Evolutionary conservation across 495 filamentous ascomycete genomes (phyloP), one percentile per base, ranked within the genome.

Genomic region (Hyaloscypha bicolor): DNA sequence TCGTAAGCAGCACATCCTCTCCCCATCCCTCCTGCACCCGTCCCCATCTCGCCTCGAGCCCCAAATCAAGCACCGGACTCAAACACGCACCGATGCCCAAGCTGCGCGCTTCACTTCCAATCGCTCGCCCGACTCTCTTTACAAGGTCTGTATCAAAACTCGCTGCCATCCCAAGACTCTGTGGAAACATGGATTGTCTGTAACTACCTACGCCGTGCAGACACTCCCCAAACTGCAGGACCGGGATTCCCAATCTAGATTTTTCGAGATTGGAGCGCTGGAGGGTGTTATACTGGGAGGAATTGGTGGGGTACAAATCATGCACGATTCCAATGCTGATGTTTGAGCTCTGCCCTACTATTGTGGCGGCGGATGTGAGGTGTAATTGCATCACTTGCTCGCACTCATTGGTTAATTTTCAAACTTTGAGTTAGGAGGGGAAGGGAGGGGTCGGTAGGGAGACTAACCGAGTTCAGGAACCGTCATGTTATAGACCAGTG

Each of bases 51-150:
- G 75, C 74, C 45, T 80, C 79, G 59, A 77, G 74, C 0, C 77
- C 75, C 21, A 82, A 70, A 69, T 80, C 79, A n/a, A 82, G 74
- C 30, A 81, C 77, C 0, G 80, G 80, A 1, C 72, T 71, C 39
- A 80, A 74, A 68, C 78, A 81, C 19, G 76, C 77, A 45, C 77
- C 76, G 60, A 81, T 74, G 8, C 79, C 78, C 60, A 80, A 78
- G 52, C 73, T 75, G 9, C 78, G 73, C 8, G 77, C 78, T 60
- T 81, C 78, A 1, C 66, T 72, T 0, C 76, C 79, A 53, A 80
- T 80, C 1, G 75, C 77, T 16, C 72, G 65, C 11, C 76, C 78
- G 6, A 80, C 73, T 6, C 74, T 67, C 53, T 76, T 67, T 29
- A 79, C 77, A 5, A 81, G 72, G 32, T 75, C 74, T 3, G 76